Evolutionary conservation across 352 stramenopile genomes (phyloP).

Genomic region (Phytopythium vexans): DNA sequence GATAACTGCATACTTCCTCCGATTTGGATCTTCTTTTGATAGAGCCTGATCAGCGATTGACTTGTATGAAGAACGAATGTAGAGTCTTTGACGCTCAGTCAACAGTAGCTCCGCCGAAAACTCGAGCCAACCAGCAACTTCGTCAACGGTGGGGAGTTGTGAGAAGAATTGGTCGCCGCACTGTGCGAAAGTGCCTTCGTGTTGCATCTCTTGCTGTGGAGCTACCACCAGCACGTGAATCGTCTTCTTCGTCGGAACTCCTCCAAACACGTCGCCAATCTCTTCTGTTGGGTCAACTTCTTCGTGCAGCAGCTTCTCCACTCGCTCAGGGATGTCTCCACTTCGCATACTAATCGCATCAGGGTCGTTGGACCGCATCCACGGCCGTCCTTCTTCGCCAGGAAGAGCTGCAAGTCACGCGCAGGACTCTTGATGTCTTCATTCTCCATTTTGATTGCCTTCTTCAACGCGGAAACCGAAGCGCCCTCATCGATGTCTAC

Average conservation of each 20-base stretch:
- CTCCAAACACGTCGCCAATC: conserved; percentile 8
- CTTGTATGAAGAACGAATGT: conserved; percentile 23
- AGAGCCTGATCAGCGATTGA: conserved; percentile 19
- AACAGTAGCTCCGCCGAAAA: conserved; percentile 22
- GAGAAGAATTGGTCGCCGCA: conserved; percentile 20
- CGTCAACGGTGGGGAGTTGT: conserved; percentile 15
- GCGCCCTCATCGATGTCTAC: too few relatives aligned
- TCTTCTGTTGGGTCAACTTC: conserved; percentile 7
- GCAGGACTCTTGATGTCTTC: background rate
- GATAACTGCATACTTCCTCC: conserved; percentile 22
- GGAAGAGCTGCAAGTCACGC: background rate
- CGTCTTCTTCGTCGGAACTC: conserved; percentile 5
- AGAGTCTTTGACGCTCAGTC: conserved; percentile 15
- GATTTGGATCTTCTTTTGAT: conserved; percentile 10
- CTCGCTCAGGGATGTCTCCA: conserved; percentile 10
- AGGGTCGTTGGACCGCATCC: conserved; percentile 4
- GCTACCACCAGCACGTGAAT: conserved; percentile 7
- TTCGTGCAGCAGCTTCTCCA: conserved; percentile 7
- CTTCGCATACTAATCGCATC: conserved; percentile 10
- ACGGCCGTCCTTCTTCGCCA: conserved; percentile 3
- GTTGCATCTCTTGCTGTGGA: too few relatives aligned
- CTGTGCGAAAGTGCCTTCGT: conserved; percentile 9
- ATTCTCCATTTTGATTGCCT: too few relatives aligned
- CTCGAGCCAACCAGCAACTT: conserved; percentile 20
- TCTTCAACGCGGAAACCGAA: too few relatives aligned